Evolutionary conservation across 2,329 filamentous ascomycete genomes (phyloP).

Genomic region (Botrytis porri): DNA sequence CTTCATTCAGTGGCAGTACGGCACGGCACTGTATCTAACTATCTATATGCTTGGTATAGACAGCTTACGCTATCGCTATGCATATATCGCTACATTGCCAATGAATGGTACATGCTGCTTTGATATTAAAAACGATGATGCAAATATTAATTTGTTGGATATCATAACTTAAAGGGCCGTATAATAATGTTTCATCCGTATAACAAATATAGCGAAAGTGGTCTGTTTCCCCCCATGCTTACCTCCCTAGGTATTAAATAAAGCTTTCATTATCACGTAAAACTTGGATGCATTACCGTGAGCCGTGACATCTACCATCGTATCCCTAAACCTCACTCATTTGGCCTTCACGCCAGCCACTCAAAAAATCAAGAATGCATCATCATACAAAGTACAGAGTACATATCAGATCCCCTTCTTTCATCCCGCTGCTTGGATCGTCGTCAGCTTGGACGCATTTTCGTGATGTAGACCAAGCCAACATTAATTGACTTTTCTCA

Average conservation of each 20-base stretch:
- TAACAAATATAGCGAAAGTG: not conserved
- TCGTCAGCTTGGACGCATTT: constrained; percentile 10
- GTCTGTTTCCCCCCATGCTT: not conserved
- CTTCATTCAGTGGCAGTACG: not conserved
- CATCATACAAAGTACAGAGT: not conserved
- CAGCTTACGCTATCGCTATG: not conserved
- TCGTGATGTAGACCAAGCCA: constrained; percentile 1
- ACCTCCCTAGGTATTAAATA: not conserved
- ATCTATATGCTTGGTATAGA: not conserved
- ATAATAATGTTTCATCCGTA: not conserved
- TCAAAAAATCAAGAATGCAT: not conserved
- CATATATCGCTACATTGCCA: not conserved
- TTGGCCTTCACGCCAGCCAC: constrained; percentile 3
- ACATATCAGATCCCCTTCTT: not conserved
- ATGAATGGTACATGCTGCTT: not conserved
- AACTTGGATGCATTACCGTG: not conserved
- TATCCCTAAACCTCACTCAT: not conserved
- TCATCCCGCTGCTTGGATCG: not conserved
- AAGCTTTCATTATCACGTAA: not conserved
- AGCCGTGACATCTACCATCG: not conserved
- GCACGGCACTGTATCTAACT: not conserved
- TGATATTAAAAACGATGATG: constrained; percentile 3
- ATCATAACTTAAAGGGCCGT: not conserved
- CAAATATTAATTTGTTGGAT: not conserved
- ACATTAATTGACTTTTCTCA: not conserved